Base-by-base conservation (phyloP, 768 basidiomycete species). In the Naematelia aurantialba region DNA sequence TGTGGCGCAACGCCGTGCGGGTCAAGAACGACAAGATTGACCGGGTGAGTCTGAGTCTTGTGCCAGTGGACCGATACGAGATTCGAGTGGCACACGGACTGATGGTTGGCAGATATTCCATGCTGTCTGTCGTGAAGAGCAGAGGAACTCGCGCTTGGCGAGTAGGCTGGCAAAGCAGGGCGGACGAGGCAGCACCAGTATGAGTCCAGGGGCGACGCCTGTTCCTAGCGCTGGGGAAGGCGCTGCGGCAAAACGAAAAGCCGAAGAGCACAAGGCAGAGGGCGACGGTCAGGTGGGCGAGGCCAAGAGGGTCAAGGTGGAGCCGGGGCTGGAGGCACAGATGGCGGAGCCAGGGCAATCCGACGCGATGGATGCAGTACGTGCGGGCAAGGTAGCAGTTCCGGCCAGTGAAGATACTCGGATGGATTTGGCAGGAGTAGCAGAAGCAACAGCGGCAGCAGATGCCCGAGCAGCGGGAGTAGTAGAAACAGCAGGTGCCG, bases 61-160 rank as follows among this genome's bases (percentile, higher is more conserved):
- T 39, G n/a, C 13, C 44, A 11, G n/a, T 10, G 17, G 2, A 54
- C 45, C 59, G 61, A 54, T 42, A 22, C 19, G 13, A 10, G 39
- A 50, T 34, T 48, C 34, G 13, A 34, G 45, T n/a, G n/a, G n/a
- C n/a, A n/a, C n/a, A n/a, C n/a, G n/a, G n/a, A n/a, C n/a, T n/a
- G n/a, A n/a, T n/a, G n/a, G n/a, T n/a, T n/a, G n/a, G n/a, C n/a
- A 45, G 91, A 87, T 93, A 69, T 94, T 86, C 76, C 92, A 96
- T 79, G 92, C 92, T 48, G 94, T 91, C 17, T 96, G 92, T 78
- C 88, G 89, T 79, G 91, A 94, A 60, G 67, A n/a, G 60, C 61
- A 46, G 54, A 54, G n/a, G 19, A 53, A 45, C 22, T 59, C 47
- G 22, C 50, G 54, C 52, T 52, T 62, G 34, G 39, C 58, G 48